A percentile compares a stretch with the other conserved stretches of the same genome.
Conservation (phyloP, 192 early-diverging fungal species). For the Coemansia pectinata region DNA sequence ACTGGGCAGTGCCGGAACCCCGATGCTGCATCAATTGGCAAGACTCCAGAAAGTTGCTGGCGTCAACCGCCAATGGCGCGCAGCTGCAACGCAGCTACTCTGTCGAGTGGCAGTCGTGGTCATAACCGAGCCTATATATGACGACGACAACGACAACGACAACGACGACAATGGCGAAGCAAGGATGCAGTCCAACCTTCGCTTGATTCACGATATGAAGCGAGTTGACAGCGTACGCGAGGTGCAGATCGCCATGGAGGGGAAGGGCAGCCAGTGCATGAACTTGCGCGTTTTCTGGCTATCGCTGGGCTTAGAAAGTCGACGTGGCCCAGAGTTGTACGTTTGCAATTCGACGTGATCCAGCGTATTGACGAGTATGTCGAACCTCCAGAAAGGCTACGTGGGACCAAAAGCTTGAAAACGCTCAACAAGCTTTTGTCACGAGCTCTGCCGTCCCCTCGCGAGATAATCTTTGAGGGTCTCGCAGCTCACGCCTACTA, state of each 20-base stretch:
- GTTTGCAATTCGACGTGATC: neutral
- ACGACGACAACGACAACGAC: too few relatives aligned
- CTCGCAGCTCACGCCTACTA: neutral
- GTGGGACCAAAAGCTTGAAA: neutral
- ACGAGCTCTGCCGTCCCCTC: neutral
- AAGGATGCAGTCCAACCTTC: neutral
- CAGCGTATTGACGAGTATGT: neutral
- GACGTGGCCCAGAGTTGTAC: neutral
- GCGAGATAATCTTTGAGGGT: neutral
- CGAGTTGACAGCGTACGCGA: neutral
- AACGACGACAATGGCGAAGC: neutral
- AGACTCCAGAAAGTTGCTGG: slow-evolving; percentile 6
- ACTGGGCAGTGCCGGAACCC: neutral
- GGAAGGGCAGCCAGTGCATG: neutral
- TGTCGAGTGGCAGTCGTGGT: neutral
- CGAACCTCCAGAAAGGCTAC: neutral
- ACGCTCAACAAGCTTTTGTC: neutral
- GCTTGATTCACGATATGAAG: neutral
- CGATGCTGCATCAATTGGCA: slow-evolving; percentile 15
- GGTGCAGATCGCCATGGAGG: neutral
- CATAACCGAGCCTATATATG: too few relatives aligned
- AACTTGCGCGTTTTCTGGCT: neutral
- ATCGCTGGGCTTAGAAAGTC: neutral
- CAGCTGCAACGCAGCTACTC: neutral
- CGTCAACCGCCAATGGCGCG: slow-evolving; percentile 3